phyloP scores from a whole-genome alignment of 306 rosid genomes.

The Canavalia ensiformis region DNA sequence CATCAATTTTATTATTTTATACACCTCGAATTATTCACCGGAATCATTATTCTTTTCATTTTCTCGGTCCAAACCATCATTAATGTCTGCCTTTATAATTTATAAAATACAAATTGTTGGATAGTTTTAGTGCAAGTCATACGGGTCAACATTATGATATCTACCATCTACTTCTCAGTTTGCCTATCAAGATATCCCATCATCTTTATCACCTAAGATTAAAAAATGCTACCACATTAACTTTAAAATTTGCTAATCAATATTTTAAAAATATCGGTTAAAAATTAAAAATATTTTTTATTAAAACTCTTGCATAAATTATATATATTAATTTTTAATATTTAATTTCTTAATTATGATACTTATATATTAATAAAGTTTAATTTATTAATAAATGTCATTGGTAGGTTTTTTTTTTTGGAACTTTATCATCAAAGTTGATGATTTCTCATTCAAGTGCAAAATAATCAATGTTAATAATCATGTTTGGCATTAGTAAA shows the following conservation, averaged over 20 bases:
- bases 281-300: too few relatives aligned
- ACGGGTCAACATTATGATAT: slow-evolving; percentile 40
- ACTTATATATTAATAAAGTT: too few relatives aligned
- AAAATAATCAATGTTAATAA: too few relatives aligned
- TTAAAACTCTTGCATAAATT: too few relatives aligned
- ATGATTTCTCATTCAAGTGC: too few relatives aligned
- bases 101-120: slow-evolving; percentile 23
- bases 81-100: slow-evolving; percentile 35
- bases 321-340: too few relatives aligned
- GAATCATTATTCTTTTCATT: slow-evolving; percentile 14
- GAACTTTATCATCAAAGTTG: too few relatives aligned
- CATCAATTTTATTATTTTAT: neutral
- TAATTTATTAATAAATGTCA: too few relatives aligned
- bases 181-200: neutral
- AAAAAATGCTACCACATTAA: slow-evolving; percentile 12
- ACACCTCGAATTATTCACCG: slow-evolving; percentile 1
- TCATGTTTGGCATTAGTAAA: too few relatives aligned
- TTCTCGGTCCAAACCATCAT: slow-evolving; percentile 43
- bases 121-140: slow-evolving; percentile 8
- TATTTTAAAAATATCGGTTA: too few relatives aligned
- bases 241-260: neutral
- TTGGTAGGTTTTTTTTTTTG: too few relatives aligned
- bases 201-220: slow-evolving; percentile 1
- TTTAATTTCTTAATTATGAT: too few relatives aligned
- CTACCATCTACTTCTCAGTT: slow-evolving; percentile 12